Percentiles rank a stretch among this genome's conserved stretches.
phyloP scores from a whole-genome alignment of 305 asterid species.

The Fraxinus latifolia region DNA sequence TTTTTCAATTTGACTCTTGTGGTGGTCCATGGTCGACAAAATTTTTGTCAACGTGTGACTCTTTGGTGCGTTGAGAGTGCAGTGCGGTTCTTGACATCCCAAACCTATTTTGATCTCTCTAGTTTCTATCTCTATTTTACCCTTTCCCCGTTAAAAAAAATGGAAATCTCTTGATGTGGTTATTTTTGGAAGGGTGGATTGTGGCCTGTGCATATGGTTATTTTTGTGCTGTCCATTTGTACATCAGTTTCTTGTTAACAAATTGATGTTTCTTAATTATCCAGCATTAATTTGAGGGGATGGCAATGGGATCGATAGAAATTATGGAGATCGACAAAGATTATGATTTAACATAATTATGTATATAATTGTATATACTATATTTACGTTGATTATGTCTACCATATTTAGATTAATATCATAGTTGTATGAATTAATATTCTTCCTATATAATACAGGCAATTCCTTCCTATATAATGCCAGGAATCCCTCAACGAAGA shows the following conservation, averaged over 20 bases:
- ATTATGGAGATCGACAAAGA: neutral
- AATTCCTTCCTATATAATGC: neutral
- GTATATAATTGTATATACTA: neutral
- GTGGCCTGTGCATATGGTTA: neutral
- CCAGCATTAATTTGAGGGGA: neutral
- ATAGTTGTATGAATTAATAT: neutral
- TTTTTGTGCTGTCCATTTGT: neutral
- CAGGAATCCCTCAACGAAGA: neutral
- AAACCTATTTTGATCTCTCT: neutral
- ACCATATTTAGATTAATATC: neutral
- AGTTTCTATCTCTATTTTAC: neutral
- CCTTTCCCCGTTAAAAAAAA: neutral
- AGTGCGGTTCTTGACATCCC: neutral
- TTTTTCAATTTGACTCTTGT: too few relatives aligned
- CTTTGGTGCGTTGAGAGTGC: neutral
- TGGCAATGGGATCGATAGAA: neutral
- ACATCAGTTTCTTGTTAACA: neutral
- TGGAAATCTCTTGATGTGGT: neutral
- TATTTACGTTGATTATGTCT: neutral
- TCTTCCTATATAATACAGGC: neutral
- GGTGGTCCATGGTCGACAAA: neutral
- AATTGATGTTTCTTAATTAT: neutral
- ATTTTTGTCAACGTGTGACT: neutral
- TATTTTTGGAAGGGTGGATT: neutral
- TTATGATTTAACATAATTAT: too few relatives aligned